phyloP scores from a whole-genome alignment of 306 rosid genomes.

The Castanea sativa region DNA sequence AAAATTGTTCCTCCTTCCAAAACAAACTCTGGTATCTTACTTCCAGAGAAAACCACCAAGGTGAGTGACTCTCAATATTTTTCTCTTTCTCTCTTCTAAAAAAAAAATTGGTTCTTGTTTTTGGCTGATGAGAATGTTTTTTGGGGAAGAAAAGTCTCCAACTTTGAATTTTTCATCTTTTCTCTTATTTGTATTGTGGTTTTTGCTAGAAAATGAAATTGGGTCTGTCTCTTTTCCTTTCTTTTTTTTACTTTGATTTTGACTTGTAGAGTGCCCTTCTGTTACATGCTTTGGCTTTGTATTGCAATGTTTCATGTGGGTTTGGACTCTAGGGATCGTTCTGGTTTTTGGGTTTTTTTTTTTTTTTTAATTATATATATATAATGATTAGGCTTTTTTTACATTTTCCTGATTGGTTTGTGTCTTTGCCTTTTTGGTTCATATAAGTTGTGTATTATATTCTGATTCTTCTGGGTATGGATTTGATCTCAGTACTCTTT shows the following conservation, averaged over 20 bases:
- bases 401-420: neutral
- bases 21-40: conserved; percentile 23
- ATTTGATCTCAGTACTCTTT: neutral
- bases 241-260: neutral
- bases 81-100: neutral
- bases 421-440: neutral
- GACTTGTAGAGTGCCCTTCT: neutral
- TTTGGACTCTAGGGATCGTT: neutral
- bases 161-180: neutral
- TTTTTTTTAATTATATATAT: neutral
- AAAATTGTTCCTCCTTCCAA: conserved; percentile 8
- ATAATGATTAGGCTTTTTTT: neutral
- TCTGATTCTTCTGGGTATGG: neutral
- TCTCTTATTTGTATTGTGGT: neutral
- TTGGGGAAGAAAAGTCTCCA: neutral
- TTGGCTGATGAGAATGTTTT: neutral
- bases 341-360: neutral
- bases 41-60: conserved; percentile 28
- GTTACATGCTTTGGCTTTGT: neutral
- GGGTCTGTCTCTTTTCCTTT: neutral
- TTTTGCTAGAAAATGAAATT: neutral
- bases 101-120: neutral
- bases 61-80: neutral
- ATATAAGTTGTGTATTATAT: neutral
- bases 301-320: neutral